These are phyloP conservation scores for Tetrastigma voinierianum DNA, from an alignment of 164 flowering plant species.

Conservation along the genomic window DNA sequence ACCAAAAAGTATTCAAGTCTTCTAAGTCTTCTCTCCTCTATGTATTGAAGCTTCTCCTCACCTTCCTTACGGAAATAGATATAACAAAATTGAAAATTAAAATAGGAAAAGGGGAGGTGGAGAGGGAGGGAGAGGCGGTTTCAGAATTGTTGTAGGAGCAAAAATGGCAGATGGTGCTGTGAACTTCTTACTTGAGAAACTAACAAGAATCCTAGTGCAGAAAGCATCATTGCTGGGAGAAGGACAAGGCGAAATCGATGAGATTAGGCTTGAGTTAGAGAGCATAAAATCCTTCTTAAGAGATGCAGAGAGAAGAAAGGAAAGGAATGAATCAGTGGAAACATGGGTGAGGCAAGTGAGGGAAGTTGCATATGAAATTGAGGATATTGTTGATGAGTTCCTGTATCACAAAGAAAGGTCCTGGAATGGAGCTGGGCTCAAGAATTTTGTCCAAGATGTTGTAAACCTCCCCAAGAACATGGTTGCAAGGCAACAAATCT, in stretches of 20 bases:
- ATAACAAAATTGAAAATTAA: background rate
- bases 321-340: constrained; percentile 21
- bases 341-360: constrained; percentile 41
- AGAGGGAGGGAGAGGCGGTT: background rate
- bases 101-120: background rate
- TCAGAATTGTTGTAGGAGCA: background rate
- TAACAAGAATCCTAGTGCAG: constrained; percentile 18
- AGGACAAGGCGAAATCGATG: constrained; percentile 23
- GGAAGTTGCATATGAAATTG: constrained; percentile 31
- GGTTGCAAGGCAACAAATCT: constrained; percentile 10
- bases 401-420: constrained; percentile 11
- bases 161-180: constrained; percentile 38
- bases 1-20: too few species aligned
- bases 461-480: constrained; percentile 21
- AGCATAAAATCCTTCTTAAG: constrained; percentile 32
- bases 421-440: constrained; percentile 3
- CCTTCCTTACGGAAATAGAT: background rate
- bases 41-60: background rate
- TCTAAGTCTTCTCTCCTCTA: too few species aligned
- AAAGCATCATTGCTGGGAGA: constrained; percentile 20
- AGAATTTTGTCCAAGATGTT: constrained; percentile 9
- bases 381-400: constrained; percentile 34
- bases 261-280: constrained; percentile 29
- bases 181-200: constrained; percentile 28
- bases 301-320: constrained; percentile 37